Conservation (phyloP, 352 stramenopile genomes). For the Phytophthora tentaculata region DNA sequence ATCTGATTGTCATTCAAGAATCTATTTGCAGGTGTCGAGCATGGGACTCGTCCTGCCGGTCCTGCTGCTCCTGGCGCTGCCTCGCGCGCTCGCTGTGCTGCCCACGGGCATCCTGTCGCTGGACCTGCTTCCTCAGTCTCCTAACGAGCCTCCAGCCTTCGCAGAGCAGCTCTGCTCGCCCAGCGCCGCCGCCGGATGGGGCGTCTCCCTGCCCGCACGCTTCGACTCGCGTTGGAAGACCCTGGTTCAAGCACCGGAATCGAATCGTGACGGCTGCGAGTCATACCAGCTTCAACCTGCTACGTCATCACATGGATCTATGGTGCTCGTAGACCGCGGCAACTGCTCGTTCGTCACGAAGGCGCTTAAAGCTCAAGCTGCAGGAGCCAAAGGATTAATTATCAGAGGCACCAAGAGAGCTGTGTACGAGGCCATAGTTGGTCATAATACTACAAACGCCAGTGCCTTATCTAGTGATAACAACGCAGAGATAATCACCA, state of each 20-base stretch:
- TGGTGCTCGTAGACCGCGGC: slow-evolving; percentile 73
- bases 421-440: slow-evolving; percentile 61
- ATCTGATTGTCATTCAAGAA: slow-evolving; percentile 4
- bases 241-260: slow-evolving; percentile 39
- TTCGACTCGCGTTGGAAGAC: slow-evolving; percentile 65
- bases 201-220: slow-evolving; percentile 49
- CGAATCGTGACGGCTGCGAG: slow-evolving; percentile 51
- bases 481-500: not conserved
- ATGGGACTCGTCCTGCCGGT: slow-evolving; percentile 20
- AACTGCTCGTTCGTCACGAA: slow-evolving; percentile 83
- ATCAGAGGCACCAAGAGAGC: slow-evolving; percentile 64
- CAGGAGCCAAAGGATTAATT: slow-evolving; percentile 61
- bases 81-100: slow-evolving; percentile 36
- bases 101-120: slow-evolving; percentile 54
- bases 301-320: slow-evolving; percentile 28
- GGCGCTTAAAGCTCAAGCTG: slow-evolving; percentile 53
- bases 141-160: slow-evolving; percentile 37
- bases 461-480: slow-evolving; percentile 8
- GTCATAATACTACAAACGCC: slow-evolving; percentile 47
- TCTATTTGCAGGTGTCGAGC: slow-evolving; percentile 2
- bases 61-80: slow-evolving; percentile 31
- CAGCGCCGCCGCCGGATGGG: slow-evolving; percentile 62
- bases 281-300: slow-evolving; percentile 31
- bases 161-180: slow-evolving; percentile 60
- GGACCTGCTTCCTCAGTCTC: slow-evolving; percentile 35